Evolutionary conservation across 345 rosid species (phyloP).

Genomic region (Triadica sebifera): DNA sequence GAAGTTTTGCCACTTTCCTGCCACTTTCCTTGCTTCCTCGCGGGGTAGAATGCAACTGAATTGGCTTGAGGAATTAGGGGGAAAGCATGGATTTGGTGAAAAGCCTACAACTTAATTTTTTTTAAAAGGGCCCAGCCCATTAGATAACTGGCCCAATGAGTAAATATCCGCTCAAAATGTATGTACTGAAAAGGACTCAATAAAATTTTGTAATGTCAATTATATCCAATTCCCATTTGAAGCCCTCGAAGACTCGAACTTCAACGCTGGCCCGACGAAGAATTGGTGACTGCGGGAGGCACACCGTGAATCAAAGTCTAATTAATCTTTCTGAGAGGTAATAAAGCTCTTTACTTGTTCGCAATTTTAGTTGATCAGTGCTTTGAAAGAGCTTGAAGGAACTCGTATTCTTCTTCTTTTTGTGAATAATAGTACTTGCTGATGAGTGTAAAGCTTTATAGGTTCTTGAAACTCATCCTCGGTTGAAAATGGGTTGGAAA

Average conservation of each 20-base stretch:
- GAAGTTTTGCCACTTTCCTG: no score
- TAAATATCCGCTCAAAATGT: neutral
- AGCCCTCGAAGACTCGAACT: neutral
- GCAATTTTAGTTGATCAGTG: neutral
- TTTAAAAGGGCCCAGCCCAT: no score
- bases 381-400: no score
- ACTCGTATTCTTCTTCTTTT: neutral
- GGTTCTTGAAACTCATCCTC: neutral
- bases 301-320: neutral
- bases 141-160: neutral
- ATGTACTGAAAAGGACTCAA: neutral
- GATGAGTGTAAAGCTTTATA: neutral
- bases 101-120: no score
- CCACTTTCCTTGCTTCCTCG: no score
- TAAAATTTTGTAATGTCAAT: neutral
- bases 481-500: constrained; percentile 81
- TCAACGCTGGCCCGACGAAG: neutral
- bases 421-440: neutral
- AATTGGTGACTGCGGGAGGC: neutral
- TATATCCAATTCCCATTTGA: neutral
- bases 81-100: no score
- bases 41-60: no score
- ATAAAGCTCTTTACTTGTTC: neutral
- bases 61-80: no score
- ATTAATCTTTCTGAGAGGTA: neutral